Percentiles rank a stretch among this genome's conserved stretches.
Conservation (phyloP, 148 eudicot species). For the Rhododendron griersonianum region DNA sequence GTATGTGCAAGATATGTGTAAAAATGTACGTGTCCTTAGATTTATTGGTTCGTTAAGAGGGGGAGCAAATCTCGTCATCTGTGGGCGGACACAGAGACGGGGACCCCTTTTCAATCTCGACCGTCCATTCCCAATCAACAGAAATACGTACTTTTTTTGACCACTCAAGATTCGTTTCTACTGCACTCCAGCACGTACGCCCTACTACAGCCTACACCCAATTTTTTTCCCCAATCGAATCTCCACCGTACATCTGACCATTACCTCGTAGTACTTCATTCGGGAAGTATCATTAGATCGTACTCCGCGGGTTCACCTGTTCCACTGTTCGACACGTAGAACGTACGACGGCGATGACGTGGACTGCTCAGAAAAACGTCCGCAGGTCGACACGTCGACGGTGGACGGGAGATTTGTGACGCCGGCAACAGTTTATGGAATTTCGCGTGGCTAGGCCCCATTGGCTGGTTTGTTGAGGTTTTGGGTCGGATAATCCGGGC, state of each 20-base stretch:
- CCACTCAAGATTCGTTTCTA: not conserved
- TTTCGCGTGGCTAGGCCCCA: not conserved
- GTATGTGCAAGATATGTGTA: too few species aligned
- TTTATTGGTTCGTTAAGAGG: not conserved
- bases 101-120: not conserved
- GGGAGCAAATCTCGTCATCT: constrained; percentile 3
- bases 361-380: not conserved
- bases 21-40: too few species aligned
- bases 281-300: not conserved
- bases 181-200: not conserved
- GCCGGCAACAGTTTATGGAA: not conserved
- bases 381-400: not conserved
- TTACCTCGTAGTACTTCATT: not conserved
- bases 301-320: not conserved
- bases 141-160: not conserved
- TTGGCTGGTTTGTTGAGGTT: not conserved
- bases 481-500: not conserved
- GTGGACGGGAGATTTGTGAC: not conserved
- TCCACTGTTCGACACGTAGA: not conserved
- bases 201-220: not conserved
- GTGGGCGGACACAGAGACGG: not conserved
- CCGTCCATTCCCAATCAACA: not conserved
- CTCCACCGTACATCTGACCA: not conserved
- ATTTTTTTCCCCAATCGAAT: not conserved
- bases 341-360: not conserved